Percentiles rank a stretch among this genome's conserved stretches.
Evolutionary conservation across 2,329 filamentous ascomycete species (phyloP).

Genomic region (Penicillium sp.): DNA sequence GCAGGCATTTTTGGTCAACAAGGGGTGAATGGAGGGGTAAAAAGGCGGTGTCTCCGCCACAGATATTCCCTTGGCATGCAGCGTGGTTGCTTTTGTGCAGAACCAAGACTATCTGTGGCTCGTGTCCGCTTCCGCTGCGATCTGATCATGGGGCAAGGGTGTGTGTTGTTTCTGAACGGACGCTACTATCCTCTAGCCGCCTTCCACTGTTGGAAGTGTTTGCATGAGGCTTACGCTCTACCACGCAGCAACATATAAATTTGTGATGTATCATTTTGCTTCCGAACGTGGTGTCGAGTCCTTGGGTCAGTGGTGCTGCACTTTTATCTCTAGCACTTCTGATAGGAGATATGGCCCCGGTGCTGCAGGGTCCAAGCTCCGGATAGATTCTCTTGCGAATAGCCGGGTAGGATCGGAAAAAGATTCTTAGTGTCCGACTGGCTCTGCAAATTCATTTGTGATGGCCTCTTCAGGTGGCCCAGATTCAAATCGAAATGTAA

Average conservation of each 20-base stretch:
- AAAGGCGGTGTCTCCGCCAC: slow-evolving; percentile 24
- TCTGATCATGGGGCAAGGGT: slow-evolving; percentile 3
- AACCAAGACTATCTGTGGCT: slow-evolving; percentile 18
- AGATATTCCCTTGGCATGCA: slow-evolving; percentile 20
- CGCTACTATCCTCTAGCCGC: background rate
- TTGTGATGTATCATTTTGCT: slow-evolving; percentile 6
- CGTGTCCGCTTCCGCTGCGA: slow-evolving; percentile 7
- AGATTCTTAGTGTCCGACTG: slow-evolving; percentile 2
- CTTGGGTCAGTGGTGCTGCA: slow-evolving; percentile 12
- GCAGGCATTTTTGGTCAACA: background rate
- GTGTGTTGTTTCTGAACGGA: background rate
- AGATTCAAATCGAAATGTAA: slow-evolving; percentile 17
- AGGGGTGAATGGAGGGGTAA: slow-evolving; percentile 14
- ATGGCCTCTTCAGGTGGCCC: slow-evolving; percentile 10
- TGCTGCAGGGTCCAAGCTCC: slow-evolving; percentile 19
- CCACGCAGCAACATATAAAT: background rate
- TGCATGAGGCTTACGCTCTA: background rate
- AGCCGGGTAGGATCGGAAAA: slow-evolving; percentile 12
- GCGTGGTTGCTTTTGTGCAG: slow-evolving; percentile 17
- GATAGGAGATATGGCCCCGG: slow-evolving; percentile 13
- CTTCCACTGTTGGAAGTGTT: background rate
- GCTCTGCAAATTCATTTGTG: slow-evolving; percentile 9
- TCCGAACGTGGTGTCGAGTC: background rate
- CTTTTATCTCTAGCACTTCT: slow-evolving; percentile 14
- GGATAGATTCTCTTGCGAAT: slow-evolving; percentile 3